These are phyloP conservation scores for Fomitopsis schrenkii DNA, from an alignment of 1,284 basidiomycete species.

Conservation along the genomic window DNA sequence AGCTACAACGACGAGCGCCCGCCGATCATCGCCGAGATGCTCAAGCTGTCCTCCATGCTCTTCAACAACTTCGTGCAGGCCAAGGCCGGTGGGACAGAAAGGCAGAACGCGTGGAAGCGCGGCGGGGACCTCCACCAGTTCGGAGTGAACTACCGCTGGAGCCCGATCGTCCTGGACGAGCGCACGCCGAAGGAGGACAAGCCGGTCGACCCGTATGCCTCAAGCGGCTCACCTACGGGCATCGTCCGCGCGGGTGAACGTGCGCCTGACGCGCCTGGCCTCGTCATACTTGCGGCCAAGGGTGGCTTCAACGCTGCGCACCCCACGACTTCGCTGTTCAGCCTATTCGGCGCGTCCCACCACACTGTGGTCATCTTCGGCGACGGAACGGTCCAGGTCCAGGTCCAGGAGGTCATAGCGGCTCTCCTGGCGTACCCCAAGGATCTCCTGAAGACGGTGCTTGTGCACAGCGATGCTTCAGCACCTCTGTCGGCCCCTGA, in stretches of 20 bases:
- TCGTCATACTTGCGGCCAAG: slow-evolving; percentile 15
- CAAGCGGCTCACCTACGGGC: background rate
- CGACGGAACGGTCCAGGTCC: background rate
- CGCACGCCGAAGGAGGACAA: slow-evolving; percentile 2
- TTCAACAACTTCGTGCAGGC: background rate
- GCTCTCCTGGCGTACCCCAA: slow-evolving; percentile 2
- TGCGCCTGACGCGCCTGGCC: slow-evolving; percentile 40
- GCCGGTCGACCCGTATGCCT: slow-evolving; percentile 18
- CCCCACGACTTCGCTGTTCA: slow-evolving; percentile 9
- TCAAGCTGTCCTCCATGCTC: slow-evolving; percentile 15
- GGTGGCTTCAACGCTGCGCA: background rate
- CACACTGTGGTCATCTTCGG: slow-evolving; percentile 20
- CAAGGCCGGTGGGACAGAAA: background rate
- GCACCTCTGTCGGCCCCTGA: background rate
- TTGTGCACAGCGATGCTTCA: background rate
- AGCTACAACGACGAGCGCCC: slow-evolving; percentile 25
- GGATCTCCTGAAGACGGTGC: slow-evolving; percentile 4
- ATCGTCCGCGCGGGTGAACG: slow-evolving; percentile 39
- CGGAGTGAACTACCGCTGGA: slow-evolving; percentile 44
- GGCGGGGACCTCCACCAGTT: slow-evolving; percentile 31
- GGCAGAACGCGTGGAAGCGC: slow-evolving; percentile 5
- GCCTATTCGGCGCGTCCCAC: slow-evolving; percentile 13
- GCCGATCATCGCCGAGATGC: slow-evolving; percentile 24
- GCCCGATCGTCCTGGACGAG: slow-evolving; percentile 40
- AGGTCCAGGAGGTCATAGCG: background rate